Evolutionary conservation across 2,329 filamentous ascomycete genomes (phyloP).

Genomic region (Magnaporthiopsis incrustans): DNA sequence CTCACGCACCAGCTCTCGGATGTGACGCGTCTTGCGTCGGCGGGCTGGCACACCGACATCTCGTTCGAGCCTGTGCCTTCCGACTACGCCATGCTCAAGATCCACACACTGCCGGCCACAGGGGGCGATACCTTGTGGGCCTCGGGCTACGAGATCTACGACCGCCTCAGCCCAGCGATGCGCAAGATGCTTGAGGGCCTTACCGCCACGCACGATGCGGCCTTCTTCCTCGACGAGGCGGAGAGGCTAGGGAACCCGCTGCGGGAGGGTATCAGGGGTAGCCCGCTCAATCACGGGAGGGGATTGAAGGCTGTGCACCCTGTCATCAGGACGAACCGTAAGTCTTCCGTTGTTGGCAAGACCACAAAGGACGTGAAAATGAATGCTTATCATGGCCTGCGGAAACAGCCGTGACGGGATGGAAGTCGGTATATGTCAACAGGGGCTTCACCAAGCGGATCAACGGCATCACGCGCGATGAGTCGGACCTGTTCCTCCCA

Average conservation of each 20-base stretch:
- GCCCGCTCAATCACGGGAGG: slow-evolving; percentile 48
- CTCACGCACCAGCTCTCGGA: slow-evolving; percentile 10
- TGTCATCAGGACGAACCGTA: slow-evolving; percentile 49
- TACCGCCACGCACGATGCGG: slow-evolving; percentile 29
- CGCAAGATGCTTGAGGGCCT: slow-evolving; percentile 19
- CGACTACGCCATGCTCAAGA: slow-evolving; percentile 37
- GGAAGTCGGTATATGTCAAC: slow-evolving; percentile 46
- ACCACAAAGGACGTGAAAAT: neutral
- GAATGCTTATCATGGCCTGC: neutral
- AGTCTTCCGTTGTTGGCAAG: slow-evolving; percentile 8
- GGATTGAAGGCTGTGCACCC: slow-evolving; percentile 43
- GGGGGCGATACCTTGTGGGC: slow-evolving; percentile 38
- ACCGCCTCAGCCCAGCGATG: slow-evolving; percentile 22
- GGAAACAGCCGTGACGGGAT: slow-evolving; percentile 40
- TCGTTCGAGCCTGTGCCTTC: slow-evolving; percentile 38
- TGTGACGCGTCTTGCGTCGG: slow-evolving; percentile 17
- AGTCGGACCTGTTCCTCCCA: slow-evolving; percentile 41
- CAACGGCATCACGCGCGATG: slow-evolving; percentile 44
- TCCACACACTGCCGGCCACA: slow-evolving; percentile 31
- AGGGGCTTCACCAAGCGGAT: slow-evolving; percentile 45
- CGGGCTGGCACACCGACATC: slow-evolving; percentile 40
- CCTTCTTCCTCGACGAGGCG: slow-evolving; percentile 43
- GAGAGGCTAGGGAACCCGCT: slow-evolving; percentile 31
- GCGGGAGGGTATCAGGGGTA: slow-evolving; percentile 33
- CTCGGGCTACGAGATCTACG: slow-evolving; percentile 32